These are phyloP conservation scores for Thielaviopsis ethacetica DNA, from an alignment of 2,329 filamentous ascomycete species.

Conservation along the genomic window DNA sequence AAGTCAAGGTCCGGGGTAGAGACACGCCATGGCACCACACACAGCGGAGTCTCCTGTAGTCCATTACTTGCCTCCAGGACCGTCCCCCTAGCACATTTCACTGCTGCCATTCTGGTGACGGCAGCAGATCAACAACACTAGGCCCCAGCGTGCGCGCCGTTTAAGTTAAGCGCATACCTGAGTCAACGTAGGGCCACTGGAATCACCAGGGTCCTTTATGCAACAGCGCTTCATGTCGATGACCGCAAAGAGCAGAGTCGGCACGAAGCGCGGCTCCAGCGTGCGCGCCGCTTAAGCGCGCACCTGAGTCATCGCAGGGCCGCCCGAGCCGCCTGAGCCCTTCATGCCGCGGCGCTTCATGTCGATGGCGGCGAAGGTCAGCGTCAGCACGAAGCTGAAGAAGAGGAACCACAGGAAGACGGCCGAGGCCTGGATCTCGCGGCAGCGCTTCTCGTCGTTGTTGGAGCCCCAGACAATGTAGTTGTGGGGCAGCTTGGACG, in stretches of 20 bases:
- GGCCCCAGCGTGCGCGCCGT: no score
- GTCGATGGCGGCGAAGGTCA: conserved; percentile 38
- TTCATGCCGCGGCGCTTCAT: conserved; percentile 31
- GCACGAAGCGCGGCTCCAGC: no score
- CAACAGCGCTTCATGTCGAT: conserved; percentile 34
- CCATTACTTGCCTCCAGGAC: neutral
- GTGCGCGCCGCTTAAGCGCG: conserved; percentile 27
- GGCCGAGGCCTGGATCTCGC: conserved; percentile 55
- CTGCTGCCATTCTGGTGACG: neutral
- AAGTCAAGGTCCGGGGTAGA: neutral
- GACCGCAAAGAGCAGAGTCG: conserved; percentile 38
- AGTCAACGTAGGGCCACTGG: conserved; percentile 35
- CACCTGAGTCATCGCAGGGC: conserved; percentile 41
- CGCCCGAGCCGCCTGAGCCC: conserved; percentile 26
- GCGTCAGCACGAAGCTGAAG: conserved; percentile 38
- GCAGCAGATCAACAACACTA: neutral
- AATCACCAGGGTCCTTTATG: conserved; percentile 26
- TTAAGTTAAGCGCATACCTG: conserved; percentile 38
- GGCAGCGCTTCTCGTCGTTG: conserved; percentile 48
- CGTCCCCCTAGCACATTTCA: neutral
- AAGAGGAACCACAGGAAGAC: conserved; percentile 73
- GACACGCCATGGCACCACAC: neutral
- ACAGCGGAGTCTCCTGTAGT: neutral
- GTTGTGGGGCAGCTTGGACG: conserved; percentile 22
- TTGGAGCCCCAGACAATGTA: conserved; percentile 47